A percentile compares a stretch with the other conserved stretches of the same genome.
Conservation (phyloP, 2,329 filamentous ascomycete genomes). For the Alternaria metachromatica region DNA sequence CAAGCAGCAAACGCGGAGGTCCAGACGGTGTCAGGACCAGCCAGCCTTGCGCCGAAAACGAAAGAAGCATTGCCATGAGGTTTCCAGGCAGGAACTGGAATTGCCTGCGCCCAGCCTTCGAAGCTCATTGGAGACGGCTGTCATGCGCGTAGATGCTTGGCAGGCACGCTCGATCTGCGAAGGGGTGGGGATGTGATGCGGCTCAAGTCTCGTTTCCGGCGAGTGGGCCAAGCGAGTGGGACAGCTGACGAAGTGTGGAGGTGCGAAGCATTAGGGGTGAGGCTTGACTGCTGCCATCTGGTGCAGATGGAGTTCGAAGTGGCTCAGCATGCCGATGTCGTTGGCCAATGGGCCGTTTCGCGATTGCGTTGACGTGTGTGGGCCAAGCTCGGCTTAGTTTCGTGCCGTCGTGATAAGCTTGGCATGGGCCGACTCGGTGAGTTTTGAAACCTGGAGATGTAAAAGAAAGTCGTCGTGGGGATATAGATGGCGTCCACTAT, state of each 20-base stretch:
- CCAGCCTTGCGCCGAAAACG: conserved; percentile 21
- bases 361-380: conserved; percentile 26
- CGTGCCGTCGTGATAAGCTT: conserved; percentile 18
- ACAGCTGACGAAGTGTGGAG: conserved; percentile 22
- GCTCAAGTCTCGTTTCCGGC: conserved; percentile 38
- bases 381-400: conserved; percentile 38
- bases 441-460: conserved; percentile 33
- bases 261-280: conserved; percentile 24
- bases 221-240: conserved; percentile 28
- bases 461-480: conserved; percentile 18
- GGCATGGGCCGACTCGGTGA: conserved; percentile 24
- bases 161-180: conserved; percentile 12
- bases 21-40: conserved; percentile 41
- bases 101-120: conserved; percentile 16
- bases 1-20: conserved; percentile 40
- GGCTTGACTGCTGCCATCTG: conserved; percentile 33
- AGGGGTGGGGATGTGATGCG: conserved; percentile 31
- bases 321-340: conserved; percentile 30
- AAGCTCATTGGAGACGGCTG: conserved; percentile 31
- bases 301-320: conserved; percentile 39
- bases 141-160: conserved; percentile 28
- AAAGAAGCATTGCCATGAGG: conserved; percentile 33
- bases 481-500: conserved; percentile 17
- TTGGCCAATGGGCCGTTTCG: conserved; percentile 33
- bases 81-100: conserved; percentile 32